These are phyloP conservation scores for Epichloe sibirici DNA, from an alignment of 2,329 filamentous ascomycete species.

Conservation along the genomic window DNA sequence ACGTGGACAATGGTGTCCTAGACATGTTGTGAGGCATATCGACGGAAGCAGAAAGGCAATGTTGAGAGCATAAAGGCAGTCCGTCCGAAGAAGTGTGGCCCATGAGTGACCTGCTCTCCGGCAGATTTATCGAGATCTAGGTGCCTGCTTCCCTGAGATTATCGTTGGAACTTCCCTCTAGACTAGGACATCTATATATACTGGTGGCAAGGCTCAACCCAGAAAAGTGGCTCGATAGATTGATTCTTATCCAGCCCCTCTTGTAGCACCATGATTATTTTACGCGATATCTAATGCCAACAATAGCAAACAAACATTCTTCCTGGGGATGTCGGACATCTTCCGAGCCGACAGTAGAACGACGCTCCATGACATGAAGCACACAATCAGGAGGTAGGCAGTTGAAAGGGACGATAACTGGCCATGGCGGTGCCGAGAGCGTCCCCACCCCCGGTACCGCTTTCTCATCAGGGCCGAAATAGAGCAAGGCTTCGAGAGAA, in stretches of 20 bases:
- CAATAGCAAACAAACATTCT: not conserved
- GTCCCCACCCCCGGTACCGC: too few species aligned
- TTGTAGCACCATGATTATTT: not conserved
- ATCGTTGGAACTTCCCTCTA: not conserved
- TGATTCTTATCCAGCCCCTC: not conserved
- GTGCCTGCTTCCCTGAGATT: too few species aligned
- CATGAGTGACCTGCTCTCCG: not conserved
- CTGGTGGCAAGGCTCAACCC: not conserved
- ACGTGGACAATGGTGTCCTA: not conserved
- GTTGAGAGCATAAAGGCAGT: not conserved
- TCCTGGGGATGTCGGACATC: not conserved
- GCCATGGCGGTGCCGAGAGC: not conserved
- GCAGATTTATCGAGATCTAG: too few species aligned
- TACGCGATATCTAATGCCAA: not conserved
- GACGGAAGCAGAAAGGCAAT: not conserved
- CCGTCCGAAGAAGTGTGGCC: not conserved
- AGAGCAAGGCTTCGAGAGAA: not conserved
- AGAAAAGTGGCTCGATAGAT: not conserved
- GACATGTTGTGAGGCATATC: not conserved
- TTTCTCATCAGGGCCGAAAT: not conserved
- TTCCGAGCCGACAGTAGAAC: not conserved
- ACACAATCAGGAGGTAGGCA: not conserved
- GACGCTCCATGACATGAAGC: not conserved
- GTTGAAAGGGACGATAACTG: not conserved
- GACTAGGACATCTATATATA: not conserved